These are phyloP conservation scores for Moniliella sp. DNA, from an alignment of 1,284 basidiomycete species.

Conservation along the genomic window DNA sequence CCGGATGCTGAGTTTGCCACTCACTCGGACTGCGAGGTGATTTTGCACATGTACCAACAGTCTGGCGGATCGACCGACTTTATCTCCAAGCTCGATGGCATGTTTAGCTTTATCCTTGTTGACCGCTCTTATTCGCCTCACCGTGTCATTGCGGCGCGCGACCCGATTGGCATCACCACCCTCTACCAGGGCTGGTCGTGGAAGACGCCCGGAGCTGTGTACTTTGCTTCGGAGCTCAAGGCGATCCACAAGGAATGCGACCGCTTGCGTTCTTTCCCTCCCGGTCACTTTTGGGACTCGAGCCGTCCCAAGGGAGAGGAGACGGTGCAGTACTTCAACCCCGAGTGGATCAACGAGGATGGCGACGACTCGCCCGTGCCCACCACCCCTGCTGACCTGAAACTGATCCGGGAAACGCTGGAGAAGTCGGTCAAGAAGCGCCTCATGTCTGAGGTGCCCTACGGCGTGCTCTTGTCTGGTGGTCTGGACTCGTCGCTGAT, in stretches of 20 bases:
- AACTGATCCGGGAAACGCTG: conserved; percentile 44
- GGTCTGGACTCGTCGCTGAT: conserved; percentile 90
- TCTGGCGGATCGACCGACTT: conserved; percentile 31
- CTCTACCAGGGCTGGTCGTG: conserved; percentile 89
- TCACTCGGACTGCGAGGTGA: conserved; percentile 93
- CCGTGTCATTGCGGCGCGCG: conserved; percentile 77
- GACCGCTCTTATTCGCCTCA: conserved; percentile 75
- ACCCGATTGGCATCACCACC: conserved; percentile 93
- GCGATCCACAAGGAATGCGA: conserved; percentile 79
- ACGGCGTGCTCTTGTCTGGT: conserved; percentile 83
- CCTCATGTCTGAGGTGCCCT: conserved; percentile 95
- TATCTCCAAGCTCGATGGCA: conserved; percentile 56
- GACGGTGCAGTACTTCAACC: conserved; percentile 31
- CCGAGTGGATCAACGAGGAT: conserved; percentile 34
- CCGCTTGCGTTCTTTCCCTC: conserved; percentile 81
- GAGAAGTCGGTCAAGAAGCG: conserved; percentile 85
- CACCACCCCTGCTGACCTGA: conserved; percentile 48
- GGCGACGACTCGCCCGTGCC: conserved; percentile 44
- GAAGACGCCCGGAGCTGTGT: conserved; percentile 58
- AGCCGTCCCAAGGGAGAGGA: conserved; percentile 26
- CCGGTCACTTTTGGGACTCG: conserved; percentile 53
- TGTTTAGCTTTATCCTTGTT: conserved; percentile 93
- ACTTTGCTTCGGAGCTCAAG: conserved; percentile 91
- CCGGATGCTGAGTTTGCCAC: conserved; percentile 68
- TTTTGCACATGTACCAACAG: conserved; percentile 42